Percentiles rank a stretch among this genome's conserved stretches.
These are phyloP conservation scores for Aspergillus brunneoviolaceus DNA, from an alignment of 2,329 filamentous ascomycete species.

Conservation along the genomic window DNA sequence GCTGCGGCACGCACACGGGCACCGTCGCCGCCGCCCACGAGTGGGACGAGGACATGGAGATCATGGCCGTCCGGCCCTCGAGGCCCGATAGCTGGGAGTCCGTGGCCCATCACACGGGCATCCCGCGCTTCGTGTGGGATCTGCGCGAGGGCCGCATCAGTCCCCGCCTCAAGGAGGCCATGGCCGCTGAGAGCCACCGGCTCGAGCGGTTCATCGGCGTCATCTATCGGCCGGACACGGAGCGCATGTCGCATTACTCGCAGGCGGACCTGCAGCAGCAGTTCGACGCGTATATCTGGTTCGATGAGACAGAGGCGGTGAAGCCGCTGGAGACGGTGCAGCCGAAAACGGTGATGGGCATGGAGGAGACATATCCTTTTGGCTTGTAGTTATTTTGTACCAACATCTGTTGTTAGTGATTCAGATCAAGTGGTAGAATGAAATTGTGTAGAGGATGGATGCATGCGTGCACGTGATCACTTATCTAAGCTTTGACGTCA, in stretches of 20 bases:
- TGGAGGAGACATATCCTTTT: conserved; percentile 55
- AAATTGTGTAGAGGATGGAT: too few relatives aligned
- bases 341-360: conserved; percentile 43
- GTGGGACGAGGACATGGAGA: conserved; percentile 53
- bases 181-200: conserved; percentile 36
- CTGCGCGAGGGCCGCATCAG: conserved; percentile 41
- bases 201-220: conserved; percentile 57
- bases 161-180: conserved; percentile 34
- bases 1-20: conserved; percentile 52
- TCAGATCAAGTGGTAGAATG: neutral
- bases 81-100: conserved; percentile 52
- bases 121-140: conserved; percentile 50
- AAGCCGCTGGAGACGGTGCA: conserved; percentile 48
- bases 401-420: neutral
- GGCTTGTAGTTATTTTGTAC: conserved; percentile 37
- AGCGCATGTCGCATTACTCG: conserved; percentile 52
- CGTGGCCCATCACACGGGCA: conserved; percentile 48
- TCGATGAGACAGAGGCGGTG: conserved; percentile 49
- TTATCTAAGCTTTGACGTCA: conserved; percentile 13
- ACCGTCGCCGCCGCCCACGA: conserved; percentile 53
- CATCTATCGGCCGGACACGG: conserved; percentile 53
- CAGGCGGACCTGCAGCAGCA: conserved; percentile 48
- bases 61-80: conserved; percentile 51
- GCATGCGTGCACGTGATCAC: neutral
- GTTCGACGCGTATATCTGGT: conserved; percentile 54